Base-by-base conservation (phyloP, 2,329 filamentous ascomycete species). In the Zopfia rhizophila region DNA sequence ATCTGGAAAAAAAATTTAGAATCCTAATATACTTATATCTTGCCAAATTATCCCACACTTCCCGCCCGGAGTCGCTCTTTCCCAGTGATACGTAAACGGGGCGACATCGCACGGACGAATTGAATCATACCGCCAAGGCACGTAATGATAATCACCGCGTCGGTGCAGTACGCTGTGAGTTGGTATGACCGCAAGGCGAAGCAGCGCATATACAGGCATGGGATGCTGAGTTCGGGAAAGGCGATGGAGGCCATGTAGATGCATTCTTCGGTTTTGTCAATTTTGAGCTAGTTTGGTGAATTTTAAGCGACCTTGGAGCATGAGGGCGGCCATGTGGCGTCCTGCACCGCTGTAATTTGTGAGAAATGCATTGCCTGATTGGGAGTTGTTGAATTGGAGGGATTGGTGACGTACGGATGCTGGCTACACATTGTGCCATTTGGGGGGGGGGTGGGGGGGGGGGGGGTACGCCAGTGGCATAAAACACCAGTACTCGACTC, bases 161-260 rank as follows among this genome's bases (percentile, higher is more conserved):
- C 50, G 11, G 19, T 29, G 3, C 16, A 12, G 21, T 45, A 51
- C 5, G 29, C 17, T 2, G 35, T 23, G 16, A 36, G 27, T 5
- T 39, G 37, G 24, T 51, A 51, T 11, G 4, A 2, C 14, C 29
- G 31, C 7, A 24, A 5, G 4, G 25, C 21, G 29, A 54, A 54
- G 18, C 51, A 47, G n/a, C 43, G 41, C 21, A 51, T 10, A 25
- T 54, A 54, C 6, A 54, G 28, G 16, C 23, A 25, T 12, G 51
- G 18, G 12, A 54, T 50, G 13, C 25, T 35, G 2, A 54, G 38
- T 23, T 54, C 51, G 4, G 41, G 14, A 12, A 25, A 24, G 7
- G 33, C 32, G 16, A 54, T 24, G 5, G 51, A 14, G 3, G 14
- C 6, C n/a, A 21, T 11, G 17, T 43, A 29, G 12, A 31, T 38